phyloP scores from a whole-genome alignment of 768 basidiomycete species.

The Cystofilobasidium capitatum region DNA sequence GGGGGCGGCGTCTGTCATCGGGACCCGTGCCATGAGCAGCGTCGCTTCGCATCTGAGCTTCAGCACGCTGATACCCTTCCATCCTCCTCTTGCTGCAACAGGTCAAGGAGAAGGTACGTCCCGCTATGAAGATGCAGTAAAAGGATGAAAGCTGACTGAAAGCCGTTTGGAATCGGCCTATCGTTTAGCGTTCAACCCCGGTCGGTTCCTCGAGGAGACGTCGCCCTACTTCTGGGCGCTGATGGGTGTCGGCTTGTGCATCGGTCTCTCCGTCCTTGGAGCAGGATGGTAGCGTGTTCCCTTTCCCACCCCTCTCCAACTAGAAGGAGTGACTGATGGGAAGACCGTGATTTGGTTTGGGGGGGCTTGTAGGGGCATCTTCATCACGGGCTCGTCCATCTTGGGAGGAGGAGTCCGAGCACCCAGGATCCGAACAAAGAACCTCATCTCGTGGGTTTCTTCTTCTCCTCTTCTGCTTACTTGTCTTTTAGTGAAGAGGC shows the following conservation, averaged over 20 bases:
- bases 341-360: too few relatives aligned
- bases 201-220: constrained; percentile 84
- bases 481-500: neutral
- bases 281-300: constrained; percentile 85
- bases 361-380: constrained; percentile 99
- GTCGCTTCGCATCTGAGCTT: too few relatives aligned
- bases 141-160: neutral
- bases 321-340: too few relatives aligned
- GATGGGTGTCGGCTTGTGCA: constrained; percentile 81
- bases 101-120: constrained; percentile 28
- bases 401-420: constrained; percentile 89
- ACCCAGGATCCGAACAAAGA: constrained; percentile 92
- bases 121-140: neutral
- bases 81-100: constrained; percentile 1
- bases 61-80: neutral
- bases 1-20: too few relatives aligned
- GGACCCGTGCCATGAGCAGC: too few relatives aligned
- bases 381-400: constrained; percentile 92
- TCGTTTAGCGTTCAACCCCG: constrained; percentile 73
- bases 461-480: neutral
- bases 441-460: constrained; percentile 71
- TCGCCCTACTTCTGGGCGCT: constrained; percentile 89
- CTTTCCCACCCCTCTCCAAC: neutral
- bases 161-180: constrained; percentile 15
- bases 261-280: constrained; percentile 84